Percentiles rank a stretch among this genome's conserved stretches.
Conservation (phyloP, 2,329 filamentous ascomycete species). For the Pleurostoma richardsiae region DNA sequence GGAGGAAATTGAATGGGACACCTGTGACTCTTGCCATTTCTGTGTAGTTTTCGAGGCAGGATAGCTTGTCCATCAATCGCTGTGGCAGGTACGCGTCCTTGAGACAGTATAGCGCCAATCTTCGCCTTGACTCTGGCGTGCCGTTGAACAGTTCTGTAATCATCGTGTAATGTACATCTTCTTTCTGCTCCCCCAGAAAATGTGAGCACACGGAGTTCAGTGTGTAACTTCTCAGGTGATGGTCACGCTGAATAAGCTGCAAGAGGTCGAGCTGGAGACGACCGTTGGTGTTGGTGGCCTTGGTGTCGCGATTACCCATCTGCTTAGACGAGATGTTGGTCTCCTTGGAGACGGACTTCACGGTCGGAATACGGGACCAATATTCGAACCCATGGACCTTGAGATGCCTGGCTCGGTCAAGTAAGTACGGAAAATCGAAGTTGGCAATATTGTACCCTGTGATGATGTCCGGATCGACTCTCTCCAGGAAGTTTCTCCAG, state of each 20-base stretch:
- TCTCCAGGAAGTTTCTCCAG: conserved; percentile 86
- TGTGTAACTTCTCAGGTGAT: conserved; percentile 94
- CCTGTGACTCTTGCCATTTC: conserved; percentile 99
- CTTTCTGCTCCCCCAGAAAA: conserved; percentile 94
- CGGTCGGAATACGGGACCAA: conserved; percentile 74
- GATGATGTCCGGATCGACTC: conserved; percentile 93
- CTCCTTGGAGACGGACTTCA: conserved; percentile 67
- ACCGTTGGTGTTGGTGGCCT: conserved; percentile 90
- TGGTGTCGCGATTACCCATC: conserved; percentile 94
- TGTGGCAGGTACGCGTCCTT: conserved; percentile 97
- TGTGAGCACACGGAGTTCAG: conserved; percentile 94
- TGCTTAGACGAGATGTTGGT: conserved; percentile 96
- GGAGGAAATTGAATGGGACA: conserved; percentile 91
- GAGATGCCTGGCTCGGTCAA: conserved; percentile 81
- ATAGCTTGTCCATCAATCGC: conserved; percentile 92
- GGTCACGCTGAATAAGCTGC: conserved; percentile 91
- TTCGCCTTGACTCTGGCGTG: conserved; percentile 83
- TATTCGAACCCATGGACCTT: conserved; percentile 78
- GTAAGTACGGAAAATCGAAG: conserved; percentile 95
- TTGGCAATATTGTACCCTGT: conserved; percentile 99
- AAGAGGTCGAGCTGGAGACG: conserved; percentile 88
- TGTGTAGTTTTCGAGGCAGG: conserved; percentile 97
- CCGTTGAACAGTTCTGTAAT: conserved; percentile 98
- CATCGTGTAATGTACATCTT: conserved; percentile 98
- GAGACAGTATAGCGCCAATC: conserved; percentile 90